Evolutionary conservation across 2,329 filamentous ascomycete genomes (phyloP).

Genomic region (Monilinia fructicola): DNA sequence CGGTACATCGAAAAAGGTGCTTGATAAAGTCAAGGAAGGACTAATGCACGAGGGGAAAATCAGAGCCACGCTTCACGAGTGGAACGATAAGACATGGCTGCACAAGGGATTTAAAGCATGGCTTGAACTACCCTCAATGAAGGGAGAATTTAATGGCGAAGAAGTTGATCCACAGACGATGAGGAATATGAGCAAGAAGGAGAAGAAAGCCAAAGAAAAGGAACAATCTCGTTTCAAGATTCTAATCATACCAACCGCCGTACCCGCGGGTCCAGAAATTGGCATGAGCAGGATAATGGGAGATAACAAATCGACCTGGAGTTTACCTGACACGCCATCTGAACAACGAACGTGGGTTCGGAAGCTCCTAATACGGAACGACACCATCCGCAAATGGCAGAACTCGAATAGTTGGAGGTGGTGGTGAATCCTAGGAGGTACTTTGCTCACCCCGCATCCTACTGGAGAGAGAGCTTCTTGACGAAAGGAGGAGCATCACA

Average conservation of each 20-base stretch:
- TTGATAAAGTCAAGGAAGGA: conserved; percentile 32
- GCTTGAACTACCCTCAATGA: conserved; percentile 32
- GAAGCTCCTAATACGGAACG: conserved; percentile 10
- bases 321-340: not conserved
- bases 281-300: not conserved
- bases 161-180: not conserved
- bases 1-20: conserved; percentile 32
- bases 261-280: not conserved
- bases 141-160: conserved; percentile 24
- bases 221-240: conserved; percentile 27
- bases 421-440: not conserved
- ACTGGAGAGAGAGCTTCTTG: too few relatives aligned
- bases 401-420: not conserved
- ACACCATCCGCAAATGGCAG: not conserved
- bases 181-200: not conserved
- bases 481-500: not conserved
- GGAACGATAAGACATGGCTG: conserved; percentile 30
- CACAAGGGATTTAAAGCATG: conserved; percentile 33
- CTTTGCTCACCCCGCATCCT: not conserved
- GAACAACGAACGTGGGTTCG: not conserved
- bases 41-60: conserved; percentile 31
- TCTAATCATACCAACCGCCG: conserved; percentile 23
- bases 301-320: not conserved
- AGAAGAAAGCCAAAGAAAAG: conserved; percentile 21
- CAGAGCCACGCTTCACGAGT: conserved; percentile 27